Base-by-base conservation (phyloP, 495 filamentous ascomycete genomes). In the Parathielavia appendiculata region DNA sequence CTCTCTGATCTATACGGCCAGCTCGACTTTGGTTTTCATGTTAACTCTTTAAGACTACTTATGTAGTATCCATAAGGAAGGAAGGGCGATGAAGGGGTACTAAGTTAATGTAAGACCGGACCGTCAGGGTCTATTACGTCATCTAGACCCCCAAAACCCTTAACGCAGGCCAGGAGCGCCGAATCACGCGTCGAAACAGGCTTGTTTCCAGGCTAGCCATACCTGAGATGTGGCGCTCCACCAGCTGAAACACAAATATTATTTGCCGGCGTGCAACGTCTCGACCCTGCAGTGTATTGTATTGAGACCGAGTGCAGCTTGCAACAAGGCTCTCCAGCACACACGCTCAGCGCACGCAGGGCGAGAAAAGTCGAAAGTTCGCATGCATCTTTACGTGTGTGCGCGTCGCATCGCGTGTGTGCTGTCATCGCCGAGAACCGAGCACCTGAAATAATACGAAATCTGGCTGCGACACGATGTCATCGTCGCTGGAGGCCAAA, bases 401-500 rank as follows among this genome's bases (percentile, higher is more conserved):
- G 43, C 32, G 41, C 39, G 32, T 35, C 8, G 39, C 47, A 20
- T 20, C 32, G 48, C 48, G 19, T 38, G 30, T 16, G 17, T 38
- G 5, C 6, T 22, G 43, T 46, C 22, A 10, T 22, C 40, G 26
- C 7, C 35, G 36, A 7, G 11, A 41, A 22, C 26, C 54, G 54
- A 60, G 4, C 11, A 50, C 51, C n/a, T 14, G n/a, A 47, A 23
- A 56, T 32, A 36, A 57, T n/a, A n/a, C n/a, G n/a, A 46, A 38
- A 48, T 49, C 19, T 69, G 1, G 4, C 44, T 7, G 10, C 57
- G 46, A 16, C 48, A 44, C 44, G 51, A 89, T 86, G 85, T 85
- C 84, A 71, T 85, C 83, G 63, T 83, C 80, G 56, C 84, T 96
- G 58, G 91, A 96, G 75, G 91, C 91, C 64, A 96, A 96, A 73